Evolutionary conservation across 2,329 filamentous ascomycete genomes (phyloP).

Genomic region (Colletotrichum liaoningense): DNA sequence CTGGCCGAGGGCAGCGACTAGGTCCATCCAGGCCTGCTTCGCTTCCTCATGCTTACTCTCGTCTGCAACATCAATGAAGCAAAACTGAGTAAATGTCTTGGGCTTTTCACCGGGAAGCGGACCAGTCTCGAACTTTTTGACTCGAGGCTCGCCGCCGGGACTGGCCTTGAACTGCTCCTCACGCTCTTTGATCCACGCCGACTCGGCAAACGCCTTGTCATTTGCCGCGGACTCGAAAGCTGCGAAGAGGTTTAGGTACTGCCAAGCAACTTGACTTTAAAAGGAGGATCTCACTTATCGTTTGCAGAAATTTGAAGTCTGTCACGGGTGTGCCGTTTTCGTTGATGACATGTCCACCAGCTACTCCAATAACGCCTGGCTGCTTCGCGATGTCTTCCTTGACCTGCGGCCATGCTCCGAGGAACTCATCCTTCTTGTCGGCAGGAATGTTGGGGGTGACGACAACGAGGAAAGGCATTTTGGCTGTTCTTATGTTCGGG

Average conservation of each 20-base stretch:
- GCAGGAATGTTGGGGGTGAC: slow-evolving; percentile 14
- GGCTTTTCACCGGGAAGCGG: slow-evolving; percentile 10
- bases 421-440: slow-evolving; percentile 32
- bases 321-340: slow-evolving; percentile 16
- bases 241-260: not conserved
- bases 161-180: not conserved
- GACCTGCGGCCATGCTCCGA: slow-evolving; percentile 16
- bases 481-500: not conserved
- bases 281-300: not conserved
- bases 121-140: slow-evolving; percentile 26
- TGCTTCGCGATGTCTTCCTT: slow-evolving; percentile 20
- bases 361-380: slow-evolving; percentile 15
- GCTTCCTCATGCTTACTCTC: slow-evolving; percentile 25
- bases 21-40: slow-evolving; percentile 22
- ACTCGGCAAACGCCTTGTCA: slow-evolving; percentile 19
- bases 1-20: slow-evolving; percentile 11
- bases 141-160: not conserved
- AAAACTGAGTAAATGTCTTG: slow-evolving; percentile 13
- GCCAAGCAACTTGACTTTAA: no score
- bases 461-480: slow-evolving; percentile 27
- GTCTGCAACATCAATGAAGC: slow-evolving; percentile 18
- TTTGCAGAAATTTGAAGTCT: slow-evolving; percentile 30
- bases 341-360: slow-evolving; percentile 16
- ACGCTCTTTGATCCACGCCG: slow-evolving; percentile 20
- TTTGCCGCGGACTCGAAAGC: slow-evolving; percentile 22